Evolutionary conservation across 2,329 filamentous ascomycete species (phyloP), one percentile per base, ranked within the genome.

Genomic region (Aciculosporium take): DNA sequence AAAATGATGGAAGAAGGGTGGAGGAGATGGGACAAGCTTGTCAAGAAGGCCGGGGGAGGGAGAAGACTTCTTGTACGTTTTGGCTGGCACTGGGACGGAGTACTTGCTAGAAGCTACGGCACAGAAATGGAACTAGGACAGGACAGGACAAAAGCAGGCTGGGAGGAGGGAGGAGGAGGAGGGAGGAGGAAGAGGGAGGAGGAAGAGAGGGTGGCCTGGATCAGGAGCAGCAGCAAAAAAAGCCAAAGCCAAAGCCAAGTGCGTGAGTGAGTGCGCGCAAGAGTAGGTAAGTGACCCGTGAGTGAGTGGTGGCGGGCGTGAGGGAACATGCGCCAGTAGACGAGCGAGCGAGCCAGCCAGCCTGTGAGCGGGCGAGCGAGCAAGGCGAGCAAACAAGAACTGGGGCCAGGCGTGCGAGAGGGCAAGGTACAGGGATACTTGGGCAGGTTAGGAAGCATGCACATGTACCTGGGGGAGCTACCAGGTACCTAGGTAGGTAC

Each of bases 51-150:
- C 33, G 41, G 40, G 41, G 40, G 41, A 43, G 44, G 40, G 37
- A 39, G 27, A 43, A 41, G 44, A 39, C 44, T 43, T 43, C 41
- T 45, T 43, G 44, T 45, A 45, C 34, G 41, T 45, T 36, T 39
- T 43, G 40, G 41, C 32, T 31, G 34, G 39, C 21, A 23, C 40
- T 40, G 35, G 31, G 15, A 37, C 32, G 36, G 27, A 38, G 13
- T 18, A 25, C 30, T 25, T 30, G 31, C 24, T 35, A 12, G 34
- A n/a, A n/a, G 27, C 36, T 42, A 34, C 40, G 32, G 34, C 40
- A 36, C 32, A 30, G 33, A 38, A 25, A 34, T 33, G 25, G 17
- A 25, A 13, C 13, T 8, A 24, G 23, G 23, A n/a, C 15, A 37
- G 23, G 3, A 36, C 31, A 33, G 13, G 25, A 40, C 21, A 31